Evolutionary conservation across 495 filamentous ascomycete genomes (phyloP).

Genomic region (Penicillium silybi): DNA sequence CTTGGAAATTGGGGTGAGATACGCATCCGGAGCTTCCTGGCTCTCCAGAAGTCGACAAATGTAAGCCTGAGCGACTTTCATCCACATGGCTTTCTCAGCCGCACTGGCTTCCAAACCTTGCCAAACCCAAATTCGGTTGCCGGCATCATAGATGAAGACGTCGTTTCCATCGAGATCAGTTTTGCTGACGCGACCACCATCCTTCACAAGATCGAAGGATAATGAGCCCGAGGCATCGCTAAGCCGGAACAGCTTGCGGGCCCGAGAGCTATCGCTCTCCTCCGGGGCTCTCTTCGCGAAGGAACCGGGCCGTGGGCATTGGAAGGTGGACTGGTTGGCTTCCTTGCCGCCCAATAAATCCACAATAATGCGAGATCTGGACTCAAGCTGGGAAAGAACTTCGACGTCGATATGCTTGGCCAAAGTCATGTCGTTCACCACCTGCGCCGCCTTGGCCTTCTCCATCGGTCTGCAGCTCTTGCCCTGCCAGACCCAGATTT

Average conservation of each 20-base stretch:
- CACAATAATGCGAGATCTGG: constrained; percentile 49
- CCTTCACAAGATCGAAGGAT: constrained; percentile 51
- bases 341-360: constrained; percentile 51
- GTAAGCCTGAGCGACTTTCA: constrained; percentile 54
- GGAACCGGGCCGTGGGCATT: constrained; percentile 35
- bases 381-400: constrained; percentile 55
- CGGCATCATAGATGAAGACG: constrained; percentile 55
- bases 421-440: constrained; percentile 57
- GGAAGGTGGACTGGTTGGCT: constrained; percentile 28
- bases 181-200: constrained; percentile 34
- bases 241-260: constrained; percentile 50
- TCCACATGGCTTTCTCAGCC: constrained; percentile 53
- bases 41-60: constrained; percentile 43
- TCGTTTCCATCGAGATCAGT: constrained; percentile 52
- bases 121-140: constrained; percentile 56
- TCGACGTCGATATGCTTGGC: constrained; percentile 60
- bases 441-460: constrained; percentile 59
- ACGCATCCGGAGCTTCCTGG: constrained; percentile 30
- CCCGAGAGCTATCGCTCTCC: constrained; percentile 8
- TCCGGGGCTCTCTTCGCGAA: constrained; percentile 16
- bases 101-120: constrained; percentile 51
- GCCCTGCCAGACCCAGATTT: constrained; percentile 66
- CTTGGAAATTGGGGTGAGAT: constrained; percentile 49
- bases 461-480: constrained; percentile 60
- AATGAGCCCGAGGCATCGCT: constrained; percentile 52